Evolutionary conservation across 495 filamentous ascomycete genomes (phyloP), one percentile per base, ranked within the genome.

Genomic region (Halenospora varia): DNA sequence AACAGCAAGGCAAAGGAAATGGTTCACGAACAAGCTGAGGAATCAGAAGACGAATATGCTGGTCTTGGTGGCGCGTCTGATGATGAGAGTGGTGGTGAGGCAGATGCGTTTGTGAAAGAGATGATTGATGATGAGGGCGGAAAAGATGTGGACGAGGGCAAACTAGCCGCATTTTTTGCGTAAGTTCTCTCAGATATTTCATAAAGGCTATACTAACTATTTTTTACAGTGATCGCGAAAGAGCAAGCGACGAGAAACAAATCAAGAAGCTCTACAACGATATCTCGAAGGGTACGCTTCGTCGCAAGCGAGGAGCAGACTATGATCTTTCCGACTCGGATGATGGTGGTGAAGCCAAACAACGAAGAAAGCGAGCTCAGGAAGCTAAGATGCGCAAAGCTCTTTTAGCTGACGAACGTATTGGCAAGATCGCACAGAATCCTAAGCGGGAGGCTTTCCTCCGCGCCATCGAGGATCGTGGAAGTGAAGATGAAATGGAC

Each of bases 11-110:
- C 91, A 0, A 91, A 85, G 55, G 85, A 86, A 13, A 90, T 96
- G 76, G 75, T 99, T 17, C 82, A 97, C 58, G 94, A 97, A 60
- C 90, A 94, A 64, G 94, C 94, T 40, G 90, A 94, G 63, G 94
- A 99, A 75, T 97, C 95, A 0, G 95, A 97, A 68, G 94, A 99
- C 68, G 94, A 99, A 69, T 99, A 96, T 67, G 94, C 92, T 26
- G 95, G 95, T 1, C 76, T 97, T 41, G 95, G 95, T 47, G 94
- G 94, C 42, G 87, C 80, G 2, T 91, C 90, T 69, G 92, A 93
- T 49, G 95, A 98, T 57, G 90, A 91, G 40, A 87, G 85, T 49
- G 83, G 81, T 29, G 81, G 82, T 40, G 81, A 87, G 57, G 69
- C 69, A 40, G 74, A 77, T 25, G 77, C 76, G 10, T 75, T 73